These are phyloP conservation scores for Peronosclerospora sorghi DNA, from an alignment of 352 stramenopile species.

Conservation along the genomic window DNA sequence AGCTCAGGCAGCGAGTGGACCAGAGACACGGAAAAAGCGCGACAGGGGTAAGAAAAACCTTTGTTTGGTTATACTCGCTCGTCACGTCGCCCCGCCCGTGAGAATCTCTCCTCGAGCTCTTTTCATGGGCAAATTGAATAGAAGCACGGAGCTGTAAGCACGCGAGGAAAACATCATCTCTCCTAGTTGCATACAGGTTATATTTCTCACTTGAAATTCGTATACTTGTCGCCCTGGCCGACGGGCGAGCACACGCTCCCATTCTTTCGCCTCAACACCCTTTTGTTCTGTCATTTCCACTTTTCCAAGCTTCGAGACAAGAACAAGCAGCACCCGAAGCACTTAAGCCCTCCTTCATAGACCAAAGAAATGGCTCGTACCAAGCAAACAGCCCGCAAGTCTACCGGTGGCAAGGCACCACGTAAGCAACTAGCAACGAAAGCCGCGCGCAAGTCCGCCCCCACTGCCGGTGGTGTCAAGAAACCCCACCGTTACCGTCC, in stretches of 20 bases:
- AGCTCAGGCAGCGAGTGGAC: constrained; percentile 22
- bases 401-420: constrained; percentile 88
- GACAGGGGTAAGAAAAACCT: constrained; percentile 15
- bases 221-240: constrained; percentile 16
- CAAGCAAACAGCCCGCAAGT: constrained; percentile 96
- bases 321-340: constrained; percentile 3
- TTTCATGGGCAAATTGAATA: constrained; percentile 4
- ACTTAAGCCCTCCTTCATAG: not conserved
- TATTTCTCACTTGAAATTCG: constrained; percentile 28
- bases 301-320: constrained; percentile 27
- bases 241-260: not conserved
- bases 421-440: constrained; percentile 91
- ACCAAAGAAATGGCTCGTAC: constrained; percentile 84
- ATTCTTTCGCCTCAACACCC: not conserved
- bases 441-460: constrained; percentile 86
- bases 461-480: constrained; percentile 89
- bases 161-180: constrained; percentile 13
- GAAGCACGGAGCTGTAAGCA: constrained; percentile 4
- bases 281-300: constrained; percentile 27
- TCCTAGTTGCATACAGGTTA: constrained; percentile 26
- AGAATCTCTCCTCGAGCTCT: not conserved
- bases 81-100: constrained; percentile 21
- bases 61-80: constrained; percentile 5
- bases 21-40: constrained; percentile 23
- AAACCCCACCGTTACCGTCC: constrained; percentile 71